Base-by-base conservation (phyloP, 768 basidiomycete species). In the Antrodiella citrinella region DNA sequence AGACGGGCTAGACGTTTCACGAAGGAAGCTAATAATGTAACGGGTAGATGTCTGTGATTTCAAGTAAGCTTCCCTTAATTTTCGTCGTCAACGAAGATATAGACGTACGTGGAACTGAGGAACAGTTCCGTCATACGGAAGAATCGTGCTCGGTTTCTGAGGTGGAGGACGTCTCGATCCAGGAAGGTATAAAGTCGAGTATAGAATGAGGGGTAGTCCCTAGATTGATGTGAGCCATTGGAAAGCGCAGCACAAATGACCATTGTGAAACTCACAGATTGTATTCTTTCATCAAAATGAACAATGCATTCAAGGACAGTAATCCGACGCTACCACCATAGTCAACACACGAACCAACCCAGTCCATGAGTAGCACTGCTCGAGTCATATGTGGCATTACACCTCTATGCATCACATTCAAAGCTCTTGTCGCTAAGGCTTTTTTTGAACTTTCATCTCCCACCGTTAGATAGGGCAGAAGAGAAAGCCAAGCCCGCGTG, bases 181-280 rank as follows among this genome's bases (percentile, higher is more conserved):
- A 98, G 77, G 63, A 97, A 88, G 1, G 83, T 77, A 63, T 98
- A 98, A 2, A 99, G 77, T 3, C 86, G 83, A 4, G 84, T 86
- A 69, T 96, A 99, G 69, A 99, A 97, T 10, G 83, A 84, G 2
- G 96, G 94, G 61, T 95, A 98, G 60, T 99, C 96, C 9, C 95
- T 97, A 60, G 5, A n/a, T 20, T 9, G 10, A 51, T 19, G 45
- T 10, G 22, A 45, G 54, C 41, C 5, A n/a, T 18, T 19, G 19
- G 18, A 5, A 43, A 43, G 7, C 7, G 18, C 41, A 43, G 21
- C 9, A 15, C 30, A 21, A 22, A 21, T 39, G 20, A n/a, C n/a
- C n/a, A n/a, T n/a, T 26, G 2, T 26, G 10, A 11, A 22, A 74
- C 89, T 62, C 61, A 91, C 94, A 99, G 73, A 58, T 96, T 96